A percentile compares a stretch with the other conserved stretches of the same genome.
Conservation (phyloP, 1,139 yeast genomes). For the Keqinozyma sinolaborantium region DNA sequence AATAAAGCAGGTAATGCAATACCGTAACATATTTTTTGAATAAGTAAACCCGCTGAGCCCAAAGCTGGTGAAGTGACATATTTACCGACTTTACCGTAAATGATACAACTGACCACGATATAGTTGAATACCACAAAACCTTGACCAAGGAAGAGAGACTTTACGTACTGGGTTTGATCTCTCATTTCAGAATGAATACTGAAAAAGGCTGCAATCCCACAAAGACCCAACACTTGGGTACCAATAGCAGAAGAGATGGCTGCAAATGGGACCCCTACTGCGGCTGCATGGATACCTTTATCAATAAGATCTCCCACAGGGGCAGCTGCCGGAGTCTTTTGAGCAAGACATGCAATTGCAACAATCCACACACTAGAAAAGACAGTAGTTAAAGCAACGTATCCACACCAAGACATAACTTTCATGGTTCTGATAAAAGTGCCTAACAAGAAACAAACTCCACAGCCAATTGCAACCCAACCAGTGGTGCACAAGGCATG, state of each 20-base stretch:
- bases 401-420: slow-evolving; percentile 9
- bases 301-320: slow-evolving; percentile 6
- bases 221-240: slow-evolving; percentile 9
- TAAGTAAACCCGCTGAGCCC: slow-evolving; percentile 9
- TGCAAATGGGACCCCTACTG: slow-evolving; percentile 5
- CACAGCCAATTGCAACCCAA: slow-evolving; percentile 8
- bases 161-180: slow-evolving; percentile 8
- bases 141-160: slow-evolving; percentile 9
- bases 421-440: slow-evolving; percentile 9
- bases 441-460: slow-evolving; percentile 7
- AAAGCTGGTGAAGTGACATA: slow-evolving; percentile 10
- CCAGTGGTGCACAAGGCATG: slow-evolving; percentile 7
- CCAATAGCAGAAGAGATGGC: slow-evolving; percentile 9
- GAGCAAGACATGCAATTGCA: slow-evolving; percentile 9
- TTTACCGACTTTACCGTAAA: slow-evolving; percentile 10
- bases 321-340: slow-evolving; percentile 8
- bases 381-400: slow-evolving; percentile 7
- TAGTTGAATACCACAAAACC: slow-evolving; percentile 9
- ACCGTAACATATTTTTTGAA: slow-evolving; percentile 8
- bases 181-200: slow-evolving; percentile 11
- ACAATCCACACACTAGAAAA: slow-evolving; percentile 10
- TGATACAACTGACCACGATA: slow-evolving; percentile 7
- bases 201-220: slow-evolving; percentile 10
- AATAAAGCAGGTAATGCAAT: slow-evolving; percentile 9
- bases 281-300: slow-evolving; percentile 7